A percentile compares a stretch with the other conserved stretches of the same genome.
phyloP scores from a whole-genome alignment of 257 asterid species.

The Leptodermis oblonga region DNA sequence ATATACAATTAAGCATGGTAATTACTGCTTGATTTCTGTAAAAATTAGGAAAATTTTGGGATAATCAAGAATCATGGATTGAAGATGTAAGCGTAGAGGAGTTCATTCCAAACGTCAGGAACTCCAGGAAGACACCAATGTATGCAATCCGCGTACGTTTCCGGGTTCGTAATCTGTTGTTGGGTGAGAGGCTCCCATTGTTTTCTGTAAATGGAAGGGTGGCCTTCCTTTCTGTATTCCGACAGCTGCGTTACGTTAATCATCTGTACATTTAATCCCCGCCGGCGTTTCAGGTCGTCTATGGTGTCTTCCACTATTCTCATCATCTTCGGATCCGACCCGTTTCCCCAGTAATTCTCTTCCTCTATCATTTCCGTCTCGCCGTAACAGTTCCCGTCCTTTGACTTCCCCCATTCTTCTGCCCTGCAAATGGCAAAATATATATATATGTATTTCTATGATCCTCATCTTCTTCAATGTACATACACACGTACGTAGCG shows the following conservation, averaged over 20 bases:
- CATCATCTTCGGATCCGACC: conserved; percentile 82
- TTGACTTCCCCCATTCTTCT: conserved; percentile 65
- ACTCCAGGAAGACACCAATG: conserved; percentile 99
- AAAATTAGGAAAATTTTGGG: too few species aligned
- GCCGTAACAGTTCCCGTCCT: conserved; percentile 49
- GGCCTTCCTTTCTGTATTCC: conserved; percentile 82
- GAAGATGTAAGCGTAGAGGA: conserved; percentile 46
- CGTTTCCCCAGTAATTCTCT: conserved; percentile 58
- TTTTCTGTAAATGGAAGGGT: conserved; percentile 70
- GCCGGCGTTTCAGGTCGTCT: conserved; percentile 37
- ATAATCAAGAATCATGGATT: neutral
- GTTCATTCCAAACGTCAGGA: conserved; percentile 90
- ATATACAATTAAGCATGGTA: too few species aligned
- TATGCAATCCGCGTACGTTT: conserved; percentile 63
- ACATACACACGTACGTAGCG: too few species aligned
- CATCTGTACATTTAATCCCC: conserved; percentile 57
- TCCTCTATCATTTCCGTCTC: conserved; percentile 46
- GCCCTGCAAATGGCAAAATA: conserved; percentile 64
- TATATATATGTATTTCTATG: too few species aligned
- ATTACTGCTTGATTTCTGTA: too few species aligned
- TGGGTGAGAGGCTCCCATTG: conserved; percentile 67
- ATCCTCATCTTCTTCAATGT: too few species aligned
- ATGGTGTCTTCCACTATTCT: conserved; percentile 49
- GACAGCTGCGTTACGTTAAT: conserved; percentile 78
- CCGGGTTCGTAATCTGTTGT: conserved; percentile 53